Conservation (phyloP, 495 filamentous ascomycete species). For the Xylaria telfairii region DNA sequence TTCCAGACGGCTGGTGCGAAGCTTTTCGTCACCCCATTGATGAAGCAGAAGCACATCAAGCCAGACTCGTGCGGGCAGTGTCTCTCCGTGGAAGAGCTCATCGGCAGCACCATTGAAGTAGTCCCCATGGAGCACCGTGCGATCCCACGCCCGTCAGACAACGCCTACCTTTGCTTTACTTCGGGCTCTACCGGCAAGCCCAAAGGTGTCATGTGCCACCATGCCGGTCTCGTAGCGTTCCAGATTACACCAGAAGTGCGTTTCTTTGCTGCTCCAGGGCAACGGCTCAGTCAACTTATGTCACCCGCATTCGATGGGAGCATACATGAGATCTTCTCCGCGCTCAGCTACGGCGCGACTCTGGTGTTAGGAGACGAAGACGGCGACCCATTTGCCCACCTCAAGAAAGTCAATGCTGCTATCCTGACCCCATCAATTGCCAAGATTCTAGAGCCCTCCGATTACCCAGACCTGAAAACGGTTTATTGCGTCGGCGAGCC, state of each 20-base stretch:
- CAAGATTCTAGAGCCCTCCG: slow-evolving; percentile 26
- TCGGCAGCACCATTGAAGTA: not conserved
- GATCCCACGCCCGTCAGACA: slow-evolving; percentile 15
- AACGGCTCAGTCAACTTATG: too few relatives aligned
- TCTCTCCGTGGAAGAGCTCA: slow-evolving; percentile 12
- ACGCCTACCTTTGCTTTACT: slow-evolving; percentile 45
- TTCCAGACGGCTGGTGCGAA: slow-evolving; percentile 23
- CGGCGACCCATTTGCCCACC: slow-evolving; percentile 31
- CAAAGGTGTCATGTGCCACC: slow-evolving; percentile 39
- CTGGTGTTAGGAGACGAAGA: slow-evolving; percentile 34
- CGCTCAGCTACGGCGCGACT: slow-evolving; percentile 46
- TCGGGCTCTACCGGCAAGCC: slow-evolving; percentile 46
- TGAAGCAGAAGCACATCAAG: slow-evolving; percentile 15
- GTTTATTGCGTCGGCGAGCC: slow-evolving; percentile 43
- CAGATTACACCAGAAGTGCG: slow-evolving; percentile 32
- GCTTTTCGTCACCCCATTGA: slow-evolving; percentile 21
- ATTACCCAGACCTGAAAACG: slow-evolving; percentile 33
- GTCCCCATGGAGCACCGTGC: not conserved
- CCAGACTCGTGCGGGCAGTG: slow-evolving; percentile 9
- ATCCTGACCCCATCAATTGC: slow-evolving; percentile 46
- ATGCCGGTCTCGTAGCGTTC: slow-evolving; percentile 35
- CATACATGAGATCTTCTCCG: too few relatives aligned
- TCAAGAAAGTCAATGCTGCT: slow-evolving; percentile 31
- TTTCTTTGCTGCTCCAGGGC: slow-evolving; percentile 35
- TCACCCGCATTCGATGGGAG: too few relatives aligned